These are phyloP conservation scores for Mucor sp. DNA, from an alignment of 371 early-diverging fungal genomes.

Conservation along the genomic window DNA sequence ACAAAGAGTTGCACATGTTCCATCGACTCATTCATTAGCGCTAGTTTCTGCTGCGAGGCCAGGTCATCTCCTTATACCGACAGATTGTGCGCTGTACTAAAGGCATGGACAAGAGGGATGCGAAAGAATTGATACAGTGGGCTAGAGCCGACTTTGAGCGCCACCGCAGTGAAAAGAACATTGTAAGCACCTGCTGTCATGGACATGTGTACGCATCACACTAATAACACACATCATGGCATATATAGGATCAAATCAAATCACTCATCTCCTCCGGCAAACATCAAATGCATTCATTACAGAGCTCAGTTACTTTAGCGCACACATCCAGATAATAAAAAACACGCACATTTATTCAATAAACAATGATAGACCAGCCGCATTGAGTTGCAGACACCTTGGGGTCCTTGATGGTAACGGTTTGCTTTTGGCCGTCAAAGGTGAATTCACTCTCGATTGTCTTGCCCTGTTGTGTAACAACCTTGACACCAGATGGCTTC, in stretches of 20 bases:
- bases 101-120: slow-evolving; percentile 54
- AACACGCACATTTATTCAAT: slow-evolving; percentile 13
- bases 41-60: slow-evolving; percentile 59
- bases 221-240: no score
- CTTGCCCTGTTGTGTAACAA: slow-evolving; percentile 16
- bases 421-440: slow-evolving; percentile 25
- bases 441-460: slow-evolving; percentile 13
- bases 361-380: slow-evolving; percentile 63
- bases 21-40: not conserved
- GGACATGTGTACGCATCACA: not conserved
- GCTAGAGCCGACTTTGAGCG: slow-evolving; percentile 68
- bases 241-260: slow-evolving; percentile 56
- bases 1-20: not conserved
- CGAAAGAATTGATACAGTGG: slow-evolving; percentile 57
- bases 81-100: slow-evolving; percentile 61
- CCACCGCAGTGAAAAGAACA: slow-evolving; percentile 54
- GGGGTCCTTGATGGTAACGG: slow-evolving; percentile 69
- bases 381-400: slow-evolving; percentile 56
- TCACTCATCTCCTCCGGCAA: slow-evolving; percentile 59
- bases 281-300: slow-evolving; percentile 62
- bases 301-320: slow-evolving; percentile 49
- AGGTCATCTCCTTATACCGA: slow-evolving; percentile 63
- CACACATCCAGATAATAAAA: slow-evolving; percentile 23
- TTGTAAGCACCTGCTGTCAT: slow-evolving; percentile 34
- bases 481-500: slow-evolving; percentile 13